Conservation (phyloP, 2,329 filamentous ascomycete species). For the Coleophoma crateriformis region DNA sequence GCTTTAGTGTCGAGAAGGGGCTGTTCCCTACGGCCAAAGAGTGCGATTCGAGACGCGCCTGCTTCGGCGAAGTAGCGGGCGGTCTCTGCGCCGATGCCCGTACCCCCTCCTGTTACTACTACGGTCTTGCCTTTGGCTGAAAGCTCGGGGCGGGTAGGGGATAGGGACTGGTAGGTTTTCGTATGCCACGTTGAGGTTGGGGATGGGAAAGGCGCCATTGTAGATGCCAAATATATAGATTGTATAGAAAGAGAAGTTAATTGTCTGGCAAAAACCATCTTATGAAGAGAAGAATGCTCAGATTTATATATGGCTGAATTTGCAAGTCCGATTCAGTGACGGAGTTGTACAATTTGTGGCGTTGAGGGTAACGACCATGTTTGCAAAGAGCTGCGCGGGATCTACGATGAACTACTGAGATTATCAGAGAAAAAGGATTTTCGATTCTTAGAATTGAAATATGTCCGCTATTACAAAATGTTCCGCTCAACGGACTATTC, state of each 20-base stretch:
- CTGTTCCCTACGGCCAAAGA: slow-evolving; percentile 34
- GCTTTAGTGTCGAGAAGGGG: slow-evolving; percentile 31
- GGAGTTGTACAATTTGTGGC: slow-evolving; percentile 17
- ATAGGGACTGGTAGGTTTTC: slow-evolving; percentile 29
- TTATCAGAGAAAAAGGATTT: slow-evolving; percentile 3
- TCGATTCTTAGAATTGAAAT: slow-evolving; percentile 3
- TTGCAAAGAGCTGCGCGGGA: not conserved
- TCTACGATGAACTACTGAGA: not conserved
- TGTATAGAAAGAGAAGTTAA: slow-evolving; percentile 3
- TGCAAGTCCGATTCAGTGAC: slow-evolving; percentile 7
- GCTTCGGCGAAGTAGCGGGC: slow-evolving; percentile 36
- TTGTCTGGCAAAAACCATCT: slow-evolving; percentile 5
- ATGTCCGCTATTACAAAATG: slow-evolving; percentile 19
- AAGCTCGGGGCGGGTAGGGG: slow-evolving; percentile 32
- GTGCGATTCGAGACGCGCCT: slow-evolving; percentile 35
- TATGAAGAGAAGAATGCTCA: slow-evolving; percentile 4
- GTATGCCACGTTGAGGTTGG: slow-evolving; percentile 32
- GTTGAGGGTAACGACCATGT: slow-evolving; percentile 3
- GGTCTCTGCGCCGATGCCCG: slow-evolving; percentile 38
- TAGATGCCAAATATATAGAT: slow-evolving; percentile 10
- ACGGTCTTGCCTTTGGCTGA: slow-evolving; percentile 33
- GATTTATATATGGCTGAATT: slow-evolving; percentile 14
- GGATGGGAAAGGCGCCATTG: slow-evolving; percentile 29
- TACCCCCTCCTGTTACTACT: slow-evolving; percentile 38
- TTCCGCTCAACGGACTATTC: slow-evolving; percentile 13